Evolutionary conservation across 148 eudicot genomes (phyloP), one percentile per base, ranked within the genome.

Genomic region (Amaranthus hypochondriacus): DNA sequence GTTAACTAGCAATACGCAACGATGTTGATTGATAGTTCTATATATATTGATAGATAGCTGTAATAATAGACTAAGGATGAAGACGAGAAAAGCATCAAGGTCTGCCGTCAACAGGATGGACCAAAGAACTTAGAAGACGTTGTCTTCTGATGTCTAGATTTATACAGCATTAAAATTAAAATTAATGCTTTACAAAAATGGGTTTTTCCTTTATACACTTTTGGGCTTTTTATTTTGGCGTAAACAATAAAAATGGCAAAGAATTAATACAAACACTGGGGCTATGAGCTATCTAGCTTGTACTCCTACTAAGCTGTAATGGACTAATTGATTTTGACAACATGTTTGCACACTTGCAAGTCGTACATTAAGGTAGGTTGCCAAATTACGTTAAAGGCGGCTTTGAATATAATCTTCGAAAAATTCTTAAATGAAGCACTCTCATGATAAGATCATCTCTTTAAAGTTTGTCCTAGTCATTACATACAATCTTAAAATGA

Each of bases 111-210:
- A 18, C 43, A 50, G 78, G 62, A 75, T 75, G 73, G 73, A 76
- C 78, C 78, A 75, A 65, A 74, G 51, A 48, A 66, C 68, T 65
- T 65, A 64, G 50, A 8, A 42, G 66, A 42, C 66, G 6, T 28
- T 28, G 39, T 28, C 39, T 28, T 54, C 18, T 21, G 14, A 42
- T n/a, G 66, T 63, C 8, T 43, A 5, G 5, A 8, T 63, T 44
- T 11, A 28, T 28, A 28, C 39, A 63, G 6, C 48, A 18, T 18
- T 18, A 18, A 18, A 18, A 18, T 18, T 18, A 62, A 44, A 11
- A 42, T 63, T 49, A 63, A 63, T 10, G 49, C 18, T 44, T 63
- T 11, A 44, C n/a, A 44, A 63, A 63, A 42, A 49, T 44, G 66
- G 39, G 14, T 63, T 63, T 2, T 63, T 63, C 66, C 15, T 63